A percentile compares a stretch with the other conserved stretches of the same genome.
Conservation (phyloP, 148 eudicot genomes). For the Heliosperma pusillum region DNA sequence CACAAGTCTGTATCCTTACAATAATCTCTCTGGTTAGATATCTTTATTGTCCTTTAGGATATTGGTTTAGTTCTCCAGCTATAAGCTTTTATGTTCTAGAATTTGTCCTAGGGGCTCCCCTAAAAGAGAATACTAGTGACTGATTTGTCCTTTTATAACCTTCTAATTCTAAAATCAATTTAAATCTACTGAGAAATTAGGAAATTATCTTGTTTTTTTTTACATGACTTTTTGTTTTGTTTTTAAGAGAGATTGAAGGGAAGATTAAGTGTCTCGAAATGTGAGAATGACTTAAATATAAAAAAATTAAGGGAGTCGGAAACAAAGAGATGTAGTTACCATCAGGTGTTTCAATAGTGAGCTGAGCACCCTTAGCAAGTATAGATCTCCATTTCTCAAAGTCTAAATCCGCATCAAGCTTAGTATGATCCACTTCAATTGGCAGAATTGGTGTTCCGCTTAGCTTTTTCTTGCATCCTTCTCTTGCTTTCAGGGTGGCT, state of each 20-base stretch:
- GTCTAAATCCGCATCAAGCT: conserved; percentile 47
- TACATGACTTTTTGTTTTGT: background rate
- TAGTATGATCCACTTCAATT: conserved; percentile 38
- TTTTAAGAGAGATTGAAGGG: too few species aligned
- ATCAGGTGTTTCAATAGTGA: conserved; percentile 51
- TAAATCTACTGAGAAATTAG: too few species aligned
- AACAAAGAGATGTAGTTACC: conserved; percentile 32
- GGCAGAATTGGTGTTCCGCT: conserved; percentile 61
- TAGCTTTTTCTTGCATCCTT: conserved; percentile 55
- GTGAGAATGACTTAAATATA: too few species aligned
- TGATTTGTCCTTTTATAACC: background rate
- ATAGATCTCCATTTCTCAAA: conserved; percentile 53
- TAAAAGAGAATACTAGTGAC: background rate
- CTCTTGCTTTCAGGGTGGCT: conserved; percentile 75
- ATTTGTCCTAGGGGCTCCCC: background rate
- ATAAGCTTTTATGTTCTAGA: background rate
- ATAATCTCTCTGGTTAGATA: background rate
- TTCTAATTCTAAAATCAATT: background rate
- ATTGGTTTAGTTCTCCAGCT: background rate
- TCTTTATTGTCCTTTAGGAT: background rate
- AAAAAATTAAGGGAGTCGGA: background rate
- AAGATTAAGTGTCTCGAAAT: too few species aligned
- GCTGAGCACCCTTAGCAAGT: conserved; percentile 60
- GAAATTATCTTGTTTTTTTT: too few species aligned
- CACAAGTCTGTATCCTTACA: background rate